A percentile compares a stretch with the other conserved stretches of the same genome.
Conservation (phyloP, 1,139 yeast species). For the Kodamaea plutei region DNA sequence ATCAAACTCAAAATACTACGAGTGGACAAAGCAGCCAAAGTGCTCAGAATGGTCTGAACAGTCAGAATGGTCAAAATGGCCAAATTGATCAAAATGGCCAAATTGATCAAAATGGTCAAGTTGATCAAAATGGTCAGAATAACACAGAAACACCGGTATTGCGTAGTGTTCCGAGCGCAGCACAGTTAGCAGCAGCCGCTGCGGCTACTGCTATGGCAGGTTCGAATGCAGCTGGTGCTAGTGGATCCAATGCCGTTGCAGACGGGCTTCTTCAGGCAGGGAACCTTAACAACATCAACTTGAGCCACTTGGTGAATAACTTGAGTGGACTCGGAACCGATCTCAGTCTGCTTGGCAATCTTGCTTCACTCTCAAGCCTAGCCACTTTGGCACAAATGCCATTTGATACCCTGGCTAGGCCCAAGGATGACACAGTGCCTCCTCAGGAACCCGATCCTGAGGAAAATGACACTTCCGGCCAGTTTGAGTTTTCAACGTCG, state of each 20-base stretch:
- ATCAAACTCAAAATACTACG: too few relatives aligned
- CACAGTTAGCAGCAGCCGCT: constrained; percentile 4
- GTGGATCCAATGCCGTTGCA: constrained; percentile 5
- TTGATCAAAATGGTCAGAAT: too few relatives aligned
- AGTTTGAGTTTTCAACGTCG: constrained; percentile 8
- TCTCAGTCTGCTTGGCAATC: constrained; percentile 32
- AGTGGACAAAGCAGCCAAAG: too few relatives aligned
- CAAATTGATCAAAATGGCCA: too few relatives aligned
- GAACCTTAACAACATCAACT: constrained; percentile 40
- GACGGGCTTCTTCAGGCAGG: constrained; percentile 35
- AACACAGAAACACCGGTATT: too few relatives aligned
- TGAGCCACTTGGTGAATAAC: constrained; percentile 44
- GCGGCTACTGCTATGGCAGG: constrained; percentile 6
- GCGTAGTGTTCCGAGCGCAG: too few relatives aligned
- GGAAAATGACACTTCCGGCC: not conserved
- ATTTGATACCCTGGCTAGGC: not conserved
- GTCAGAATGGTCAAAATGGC: too few relatives aligned
- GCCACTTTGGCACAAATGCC: constrained; percentile 26
- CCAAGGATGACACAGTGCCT: not conserved
- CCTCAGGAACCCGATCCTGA: not conserved
- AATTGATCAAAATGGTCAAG: too few relatives aligned
- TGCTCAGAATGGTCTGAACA: too few relatives aligned
- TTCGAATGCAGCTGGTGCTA: constrained; percentile 4
- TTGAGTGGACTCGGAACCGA: constrained; percentile 35
- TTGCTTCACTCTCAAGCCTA: constrained; percentile 39